A percentile compares a stretch with the other conserved stretches of the same genome.
These are phyloP conservation scores for Hanseniaspora nectarophila DNA, from an alignment of 805 yeast genomes.

Conservation along the genomic window DNA sequence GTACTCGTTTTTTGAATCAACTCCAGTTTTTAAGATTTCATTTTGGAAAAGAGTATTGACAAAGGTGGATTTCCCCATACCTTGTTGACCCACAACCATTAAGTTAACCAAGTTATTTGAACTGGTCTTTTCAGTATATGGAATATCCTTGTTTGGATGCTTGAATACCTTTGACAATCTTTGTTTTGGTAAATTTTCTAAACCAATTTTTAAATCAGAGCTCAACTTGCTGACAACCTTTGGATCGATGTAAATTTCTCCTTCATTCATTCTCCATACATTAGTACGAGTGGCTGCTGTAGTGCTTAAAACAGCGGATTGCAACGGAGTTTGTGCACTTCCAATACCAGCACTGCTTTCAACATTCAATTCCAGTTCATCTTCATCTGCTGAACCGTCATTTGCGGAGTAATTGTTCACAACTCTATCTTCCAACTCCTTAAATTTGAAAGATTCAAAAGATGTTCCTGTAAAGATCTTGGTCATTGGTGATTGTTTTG, in stretches of 20 bases:
- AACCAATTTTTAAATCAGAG: constrained; percentile 19
- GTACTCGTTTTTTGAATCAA: constrained; percentile 28
- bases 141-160: constrained; percentile 19
- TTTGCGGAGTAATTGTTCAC: background rate
- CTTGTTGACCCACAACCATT: constrained; percentile 78
- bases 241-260: background rate
- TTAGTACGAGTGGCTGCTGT: background rate
- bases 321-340: background rate
- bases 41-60: constrained; percentile 67
- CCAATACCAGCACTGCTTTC: background rate
- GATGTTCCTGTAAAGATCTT: constrained; percentile 1
- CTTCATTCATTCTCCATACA: background rate
- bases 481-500: background rate
- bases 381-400: background rate
- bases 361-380: too few species aligned
- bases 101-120: constrained; percentile 44
- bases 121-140: constrained; percentile 4
- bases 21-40: constrained; percentile 28
- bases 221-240: background rate
- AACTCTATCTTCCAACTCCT: constrained; percentile 2
- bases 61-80: constrained; percentile 73
- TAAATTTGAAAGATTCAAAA: background rate
- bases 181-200: constrained; percentile 25
- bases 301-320: too few species aligned
- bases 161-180: constrained; percentile 10